Base-by-base conservation (phyloP, 441 rosid genomes). In the Euphorbia schlechtendalii region DNA sequence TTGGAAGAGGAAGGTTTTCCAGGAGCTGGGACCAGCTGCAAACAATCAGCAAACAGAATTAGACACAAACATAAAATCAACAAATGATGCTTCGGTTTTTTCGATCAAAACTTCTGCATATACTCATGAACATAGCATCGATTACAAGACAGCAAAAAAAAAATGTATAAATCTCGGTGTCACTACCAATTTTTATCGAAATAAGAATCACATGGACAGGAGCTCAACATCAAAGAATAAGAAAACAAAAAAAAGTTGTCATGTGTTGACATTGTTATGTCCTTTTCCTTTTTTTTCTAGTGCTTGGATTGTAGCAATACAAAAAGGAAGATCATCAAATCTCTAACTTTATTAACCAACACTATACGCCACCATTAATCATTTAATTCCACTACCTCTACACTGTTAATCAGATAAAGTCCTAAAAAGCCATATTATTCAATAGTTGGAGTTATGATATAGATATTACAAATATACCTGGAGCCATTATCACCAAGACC, bases 401-500 rank as follows among this genome's bases (percentile, higher is more conserved):
- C 24, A 54, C 59, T 45, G 67, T 58, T 66, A 57, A 65, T 57
- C 32, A 32, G 55, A 34, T 59, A n/a, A n/a, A n/a, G n/a, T n/a
- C n/a, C n/a, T n/a, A n/a, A n/a, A n/a, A n/a, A n/a, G n/a, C n/a
- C n/a, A n/a, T n/a, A n/a, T n/a, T n/a, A n/a, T n/a, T n/a, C n/a
- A n/a, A n/a, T n/a, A n/a, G n/a, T n/a, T n/a, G n/a, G n/a, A n/a
- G n/a, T n/a, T n/a, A n/a, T 20, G 63, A n/a, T n/a, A n/a, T n/a
- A n/a, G n/a, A n/a, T n/a, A n/a, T n/a, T n/a, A n/a, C n/a, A n/a
- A n/a, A n/a, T n/a, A n/a, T n/a, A n/a, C 99, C 96, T 89, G 4
- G 89, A 84, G 65, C 99, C 97, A 76, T 88, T 93, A 59, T 93
- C 97, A 15, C 96, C 97, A 34, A 93, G 96, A 62, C 99, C 96